A percentile compares a stretch with the other conserved stretches of the same genome.
phyloP scores from a whole-genome alignment of 2,329 filamentous ascomycete genomes.

The Trichophyton benhamiae region DNA sequence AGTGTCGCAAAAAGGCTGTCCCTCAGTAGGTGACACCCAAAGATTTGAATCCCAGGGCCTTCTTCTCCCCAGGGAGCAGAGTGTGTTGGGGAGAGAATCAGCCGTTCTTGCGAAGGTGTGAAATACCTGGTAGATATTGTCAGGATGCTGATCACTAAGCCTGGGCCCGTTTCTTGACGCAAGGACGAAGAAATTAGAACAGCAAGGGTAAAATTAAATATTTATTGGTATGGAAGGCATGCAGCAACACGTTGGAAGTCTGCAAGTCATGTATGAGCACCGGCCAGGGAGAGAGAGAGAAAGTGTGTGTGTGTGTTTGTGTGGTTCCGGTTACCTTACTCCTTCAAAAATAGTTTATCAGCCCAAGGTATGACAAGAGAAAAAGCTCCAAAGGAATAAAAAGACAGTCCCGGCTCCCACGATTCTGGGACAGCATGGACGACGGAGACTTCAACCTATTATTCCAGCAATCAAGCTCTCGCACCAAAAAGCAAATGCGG shows the following conservation, averaged over 20 bases:
- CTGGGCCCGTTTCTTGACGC: background rate
- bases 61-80: background rate
- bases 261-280: background rate
- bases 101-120: background rate
- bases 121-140: background rate
- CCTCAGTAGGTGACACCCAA: background rate
- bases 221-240: background rate
- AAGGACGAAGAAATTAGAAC: background rate
- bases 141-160: background rate
- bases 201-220: background rate
- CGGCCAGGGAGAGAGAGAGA: background rate
- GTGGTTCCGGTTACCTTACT: background rate
- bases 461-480: background rate
- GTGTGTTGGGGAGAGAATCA: background rate
- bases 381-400: background rate
- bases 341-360: background rate
- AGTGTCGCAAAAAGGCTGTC: background rate
- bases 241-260: background rate
- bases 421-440: background rate
- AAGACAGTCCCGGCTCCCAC: background rate
- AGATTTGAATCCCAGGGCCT: background rate
- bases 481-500: background rate
- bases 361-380: background rate
- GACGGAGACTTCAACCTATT: background rate
- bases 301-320: background rate